A percentile compares a stretch with the other conserved stretches of the same genome.
Conservation (phyloP, 202 grass and related monocot genomes). For the Musa balbisiana region DNA sequence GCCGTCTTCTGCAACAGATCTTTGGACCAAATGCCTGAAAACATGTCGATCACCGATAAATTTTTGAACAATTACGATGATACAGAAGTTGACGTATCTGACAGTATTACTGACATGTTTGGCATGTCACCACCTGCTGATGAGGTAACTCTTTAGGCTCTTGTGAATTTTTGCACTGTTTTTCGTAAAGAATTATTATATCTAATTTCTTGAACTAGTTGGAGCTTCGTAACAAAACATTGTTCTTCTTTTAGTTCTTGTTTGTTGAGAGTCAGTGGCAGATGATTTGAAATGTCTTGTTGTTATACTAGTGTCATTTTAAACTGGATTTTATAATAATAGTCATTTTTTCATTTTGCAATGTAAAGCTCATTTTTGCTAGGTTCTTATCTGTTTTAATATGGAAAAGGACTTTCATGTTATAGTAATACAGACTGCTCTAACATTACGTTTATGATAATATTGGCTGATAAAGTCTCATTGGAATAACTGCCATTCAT, state of each 20-base stretch:
- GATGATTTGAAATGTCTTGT: not conserved
- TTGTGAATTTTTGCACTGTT: not conserved
- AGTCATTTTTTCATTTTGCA: not conserved
- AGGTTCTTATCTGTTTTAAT: not conserved
- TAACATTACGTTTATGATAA: too few relatives aligned
- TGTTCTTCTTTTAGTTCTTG: not conserved
- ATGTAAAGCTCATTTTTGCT: not conserved
- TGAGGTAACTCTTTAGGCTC: conserved; percentile 43
- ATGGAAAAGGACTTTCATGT: not conserved
- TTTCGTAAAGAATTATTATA: not conserved
- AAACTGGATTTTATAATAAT: not conserved
- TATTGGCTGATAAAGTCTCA: too few relatives aligned
- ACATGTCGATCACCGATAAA: conserved; percentile 16
- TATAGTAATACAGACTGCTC: too few relatives aligned
- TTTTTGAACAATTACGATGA: conserved; percentile 27
- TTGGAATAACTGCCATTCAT: too few relatives aligned
- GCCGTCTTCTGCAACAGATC: conserved; percentile 48
- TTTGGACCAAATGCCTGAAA: conserved; percentile 27
- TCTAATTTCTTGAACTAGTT: not conserved
- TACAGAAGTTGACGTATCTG: conserved; percentile 66
- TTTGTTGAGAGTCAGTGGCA: not conserved
- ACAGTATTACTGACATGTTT: conserved; percentile 59
- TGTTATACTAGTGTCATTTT: not conserved
- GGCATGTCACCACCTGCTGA: conserved; percentile 43
- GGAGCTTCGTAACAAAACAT: too few relatives aligned